Evolutionary conservation across 2,329 filamentous ascomycete genomes (phyloP).

Genomic region (Colletotrichum camelliae): DNA sequence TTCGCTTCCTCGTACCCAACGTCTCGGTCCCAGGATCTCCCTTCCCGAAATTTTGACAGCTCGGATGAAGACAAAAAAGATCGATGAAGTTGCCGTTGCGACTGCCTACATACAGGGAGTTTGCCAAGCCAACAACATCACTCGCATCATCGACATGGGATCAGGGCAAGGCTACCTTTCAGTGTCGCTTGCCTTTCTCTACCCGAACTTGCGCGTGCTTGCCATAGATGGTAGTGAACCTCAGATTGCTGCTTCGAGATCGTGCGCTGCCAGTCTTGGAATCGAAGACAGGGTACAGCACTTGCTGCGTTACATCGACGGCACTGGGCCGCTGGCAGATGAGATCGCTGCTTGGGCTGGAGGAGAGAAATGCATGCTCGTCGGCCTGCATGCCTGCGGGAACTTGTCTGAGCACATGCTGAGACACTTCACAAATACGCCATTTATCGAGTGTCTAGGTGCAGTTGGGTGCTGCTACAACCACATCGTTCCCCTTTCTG

Average conservation of each 20-base stretch:
- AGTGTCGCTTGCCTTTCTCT: slow-evolving; percentile 31
- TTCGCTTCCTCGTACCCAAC: slow-evolving; percentile 24
- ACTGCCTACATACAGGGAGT: slow-evolving; percentile 28
- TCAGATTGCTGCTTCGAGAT: slow-evolving; percentile 31
- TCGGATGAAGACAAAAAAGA: slow-evolving; percentile 36
- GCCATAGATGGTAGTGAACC: slow-evolving; percentile 36
- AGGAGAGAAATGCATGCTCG: slow-evolving; percentile 33
- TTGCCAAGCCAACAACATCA: slow-evolving; percentile 28
- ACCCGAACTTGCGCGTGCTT: slow-evolving; percentile 29
- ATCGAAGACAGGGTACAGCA: slow-evolving; percentile 27
- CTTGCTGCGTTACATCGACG: slow-evolving; percentile 33
- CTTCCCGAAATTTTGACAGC: slow-evolving; percentile 27
- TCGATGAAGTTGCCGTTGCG: slow-evolving; percentile 32
- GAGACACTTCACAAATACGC: slow-evolving; percentile 28
- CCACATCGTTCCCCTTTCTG: slow-evolving; percentile 35
- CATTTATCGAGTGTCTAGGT: slow-evolving; percentile 27
- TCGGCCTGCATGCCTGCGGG: slow-evolving; percentile 37
- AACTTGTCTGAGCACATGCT: slow-evolving; percentile 38
- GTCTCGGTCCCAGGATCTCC: slow-evolving; percentile 2
- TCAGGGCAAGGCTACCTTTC: slow-evolving; percentile 35
- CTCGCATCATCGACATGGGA: slow-evolving; percentile 26
- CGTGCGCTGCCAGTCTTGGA: slow-evolving; percentile 26
- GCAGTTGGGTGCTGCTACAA: slow-evolving; percentile 39
- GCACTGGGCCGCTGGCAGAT: slow-evolving; percentile 22
- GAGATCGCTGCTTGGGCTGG: slow-evolving; percentile 31